A percentile compares a stretch with the other conserved stretches of the same genome.
Evolutionary conservation across 805 yeast genomes (phyloP).

Genomic region (Suhomyces emberorum): DNA sequence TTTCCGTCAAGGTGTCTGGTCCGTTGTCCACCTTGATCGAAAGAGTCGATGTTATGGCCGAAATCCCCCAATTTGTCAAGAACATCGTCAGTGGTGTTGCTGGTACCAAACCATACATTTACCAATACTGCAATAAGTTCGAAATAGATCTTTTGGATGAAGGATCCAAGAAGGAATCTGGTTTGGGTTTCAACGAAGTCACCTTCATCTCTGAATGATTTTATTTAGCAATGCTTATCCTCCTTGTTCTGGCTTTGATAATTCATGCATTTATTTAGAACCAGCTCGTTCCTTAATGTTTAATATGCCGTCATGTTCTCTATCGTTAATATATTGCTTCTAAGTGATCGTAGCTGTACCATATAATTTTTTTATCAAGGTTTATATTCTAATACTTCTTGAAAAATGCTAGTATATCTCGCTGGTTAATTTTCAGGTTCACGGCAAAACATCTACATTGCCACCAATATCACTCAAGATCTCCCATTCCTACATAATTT

Average conservation of each 20-base stretch:
- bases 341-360: neutral
- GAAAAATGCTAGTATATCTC: too few species aligned
- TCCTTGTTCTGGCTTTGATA: too few species aligned
- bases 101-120: constrained; percentile 95
- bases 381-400: too few species aligned
- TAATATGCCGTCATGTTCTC: neutral
- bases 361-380: too few species aligned
- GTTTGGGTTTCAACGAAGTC: constrained; percentile 72
- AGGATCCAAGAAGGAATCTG: constrained; percentile 47
- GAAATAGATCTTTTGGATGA: constrained; percentile 44
- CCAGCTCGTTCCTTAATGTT: neutral
- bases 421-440: too few species aligned
- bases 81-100: constrained; percentile 91
- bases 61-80: constrained; percentile 91
- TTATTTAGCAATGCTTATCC: too few species aligned
- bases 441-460: too few species aligned
- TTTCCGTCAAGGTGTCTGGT: constrained; percentile 56
- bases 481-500: too few species aligned
- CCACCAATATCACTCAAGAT: too few species aligned
- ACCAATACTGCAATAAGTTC: constrained; percentile 77
- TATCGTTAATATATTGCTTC: neutral
- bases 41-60: constrained; percentile 97
- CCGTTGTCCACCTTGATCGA: constrained; percentile 63
- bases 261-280: neutral
- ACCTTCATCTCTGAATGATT: constrained; percentile 63